phyloP scores from a whole-genome alignment of 73 alveolate species.

The Tetrahymena thermophila region DNA sequence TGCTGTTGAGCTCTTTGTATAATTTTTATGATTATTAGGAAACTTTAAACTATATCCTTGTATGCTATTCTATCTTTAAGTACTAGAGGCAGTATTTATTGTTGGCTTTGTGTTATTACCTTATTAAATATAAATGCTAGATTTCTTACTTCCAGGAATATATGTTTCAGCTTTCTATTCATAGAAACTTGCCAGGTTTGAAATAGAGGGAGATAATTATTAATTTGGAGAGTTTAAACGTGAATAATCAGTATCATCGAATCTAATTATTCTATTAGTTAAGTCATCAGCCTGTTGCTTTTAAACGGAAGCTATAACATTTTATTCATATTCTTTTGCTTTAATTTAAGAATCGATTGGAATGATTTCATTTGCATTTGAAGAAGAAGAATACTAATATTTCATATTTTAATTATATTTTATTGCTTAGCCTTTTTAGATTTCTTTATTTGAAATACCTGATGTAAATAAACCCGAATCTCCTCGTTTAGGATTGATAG shows the following conservation, averaged over 20 bases:
- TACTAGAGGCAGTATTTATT: background rate
- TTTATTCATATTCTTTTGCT: background rate
- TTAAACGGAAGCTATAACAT: background rate
- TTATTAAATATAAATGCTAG: background rate
- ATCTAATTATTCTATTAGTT: background rate
- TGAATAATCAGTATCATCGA: background rate
- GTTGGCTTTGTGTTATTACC: background rate
- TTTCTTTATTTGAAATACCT: background rate
- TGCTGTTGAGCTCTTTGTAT: background rate
- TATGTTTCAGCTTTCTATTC: background rate
- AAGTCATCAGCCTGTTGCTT: background rate
- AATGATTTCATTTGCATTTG: background rate
- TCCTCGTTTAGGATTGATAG: background rate
- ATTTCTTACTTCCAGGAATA: background rate
- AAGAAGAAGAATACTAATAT: background rate
- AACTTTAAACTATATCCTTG: background rate
- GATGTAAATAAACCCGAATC: background rate
- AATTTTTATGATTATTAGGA: background rate
- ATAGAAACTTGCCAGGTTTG: background rate
- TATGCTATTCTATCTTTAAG: background rate
- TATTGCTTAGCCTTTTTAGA: background rate
- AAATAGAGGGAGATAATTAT: background rate
- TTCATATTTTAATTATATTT: background rate
- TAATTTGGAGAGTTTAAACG: background rate
- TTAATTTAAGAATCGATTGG: background rate